Conservation (phyloP, 73 alveolate genomes). For the Diophrys appendiculata region DNA sequence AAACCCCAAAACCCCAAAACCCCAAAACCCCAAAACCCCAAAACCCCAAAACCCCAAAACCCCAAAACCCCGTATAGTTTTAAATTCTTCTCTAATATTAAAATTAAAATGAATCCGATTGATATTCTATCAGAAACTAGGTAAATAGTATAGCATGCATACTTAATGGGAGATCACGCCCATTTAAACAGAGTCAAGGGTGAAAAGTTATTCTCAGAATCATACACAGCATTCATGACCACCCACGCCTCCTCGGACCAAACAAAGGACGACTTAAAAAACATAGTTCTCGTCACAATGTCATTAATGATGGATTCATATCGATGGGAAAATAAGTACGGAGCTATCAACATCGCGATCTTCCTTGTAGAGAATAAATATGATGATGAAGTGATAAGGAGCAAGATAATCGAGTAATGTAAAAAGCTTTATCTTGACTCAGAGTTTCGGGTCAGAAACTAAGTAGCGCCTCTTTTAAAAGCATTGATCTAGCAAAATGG, state of each 20-base stretch:
- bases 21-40: no score
- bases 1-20: no score
- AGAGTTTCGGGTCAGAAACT: conserved; percentile 25
- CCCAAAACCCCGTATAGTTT: no score
- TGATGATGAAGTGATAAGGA: neutral
- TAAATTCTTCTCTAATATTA: no score
- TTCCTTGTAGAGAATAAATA: neutral
- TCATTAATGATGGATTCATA: conserved; percentile 17
- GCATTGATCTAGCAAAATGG: conserved; percentile 20
- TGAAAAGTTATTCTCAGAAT: neutral
- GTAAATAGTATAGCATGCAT: neutral
- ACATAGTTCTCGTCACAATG: neutral
- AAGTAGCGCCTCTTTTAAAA: conserved; percentile 5
- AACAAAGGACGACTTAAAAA: neutral
- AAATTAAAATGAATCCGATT: no score
- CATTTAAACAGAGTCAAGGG: neutral
- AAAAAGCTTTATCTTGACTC: neutral
- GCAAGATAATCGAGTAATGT: conserved; percentile 6
- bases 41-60: no score
- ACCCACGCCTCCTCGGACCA: no score
- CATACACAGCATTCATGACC: neutral
- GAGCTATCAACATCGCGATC: conserved; percentile 12
- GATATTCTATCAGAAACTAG: neutral
- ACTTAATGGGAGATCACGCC: neutral
- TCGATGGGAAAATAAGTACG: conserved; percentile 50